Percentiles rank a stretch among this genome's conserved stretches.
These are phyloP conservation scores for Fibroporia radiculosa DNA, from an alignment of 768 basidiomycete genomes.

Conservation along the genomic window DNA sequence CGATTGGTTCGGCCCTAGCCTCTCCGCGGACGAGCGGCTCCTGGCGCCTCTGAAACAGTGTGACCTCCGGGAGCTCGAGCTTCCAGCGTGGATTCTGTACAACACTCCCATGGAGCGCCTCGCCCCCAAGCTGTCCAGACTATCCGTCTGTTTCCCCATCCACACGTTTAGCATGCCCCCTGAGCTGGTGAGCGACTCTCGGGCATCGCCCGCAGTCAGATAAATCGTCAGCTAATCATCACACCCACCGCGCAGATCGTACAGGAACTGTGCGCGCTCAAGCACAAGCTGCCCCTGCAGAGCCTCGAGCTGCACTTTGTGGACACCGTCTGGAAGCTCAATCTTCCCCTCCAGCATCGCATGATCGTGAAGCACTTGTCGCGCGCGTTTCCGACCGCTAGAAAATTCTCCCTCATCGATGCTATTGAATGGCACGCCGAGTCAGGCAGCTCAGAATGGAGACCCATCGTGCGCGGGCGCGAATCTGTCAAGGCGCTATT, in stretches of 20 bases:
- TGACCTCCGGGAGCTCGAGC: not conserved
- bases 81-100: not conserved
- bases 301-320: conserved; percentile 1
- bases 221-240: not conserved
- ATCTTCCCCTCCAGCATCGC: conserved; percentile 1
- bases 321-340: conserved; percentile 1
- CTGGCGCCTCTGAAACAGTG: conserved; percentile 3
- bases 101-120: not conserved
- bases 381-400: not conserved
- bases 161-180: not conserved
- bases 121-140: not conserved
- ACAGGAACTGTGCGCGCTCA: not conserved
- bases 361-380: conserved; percentile 1
- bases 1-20: conserved; percentile 1
- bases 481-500: conserved; percentile 3
- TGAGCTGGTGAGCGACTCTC: not conserved
- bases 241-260: not conserved
- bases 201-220: not conserved
- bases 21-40: not conserved
- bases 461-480: conserved; percentile 1
- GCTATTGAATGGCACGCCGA: conserved; percentile 2
- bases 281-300: not conserved
- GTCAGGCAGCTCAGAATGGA: not conserved
- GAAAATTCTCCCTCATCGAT: not conserved
- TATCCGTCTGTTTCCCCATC: conserved; percentile 1